A percentile compares a stretch with the other conserved stretches of the same genome.
Evolutionary conservation across 2,329 filamentous ascomycete genomes (phyloP).

Genomic region (Colletotrichum spinosum): DNA sequence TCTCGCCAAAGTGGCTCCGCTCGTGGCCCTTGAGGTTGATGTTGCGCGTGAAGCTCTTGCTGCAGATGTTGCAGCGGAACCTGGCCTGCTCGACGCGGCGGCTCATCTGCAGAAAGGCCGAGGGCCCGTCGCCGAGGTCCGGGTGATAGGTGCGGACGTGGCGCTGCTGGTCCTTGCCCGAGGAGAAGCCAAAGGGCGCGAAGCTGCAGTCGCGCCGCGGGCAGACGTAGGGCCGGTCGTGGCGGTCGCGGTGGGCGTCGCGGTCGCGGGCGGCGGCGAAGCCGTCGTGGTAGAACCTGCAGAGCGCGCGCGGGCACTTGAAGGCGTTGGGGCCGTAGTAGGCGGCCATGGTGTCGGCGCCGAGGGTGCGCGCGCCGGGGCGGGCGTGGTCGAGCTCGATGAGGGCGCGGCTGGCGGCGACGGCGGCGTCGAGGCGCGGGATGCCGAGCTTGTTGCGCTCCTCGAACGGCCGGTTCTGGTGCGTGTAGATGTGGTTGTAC

Average conservation of each 20-base stretch:
- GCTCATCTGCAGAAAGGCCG: conserved; percentile 39
- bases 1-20: conserved; percentile 49
- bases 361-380: neutral
- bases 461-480: conserved; percentile 37
- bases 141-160: conserved; percentile 46
- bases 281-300: conserved; percentile 56
- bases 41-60: conserved; percentile 51
- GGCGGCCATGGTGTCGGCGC: conserved; percentile 31
- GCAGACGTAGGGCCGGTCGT: conserved; percentile 55
- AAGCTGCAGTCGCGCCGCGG: conserved; percentile 46
- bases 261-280: conserved; percentile 46
- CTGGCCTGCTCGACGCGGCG: conserved; percentile 38
- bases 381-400: conserved; percentile 42
- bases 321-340: conserved; percentile 53
- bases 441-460: conserved; percentile 47
- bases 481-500: conserved; percentile 40
- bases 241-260: conserved; percentile 51
- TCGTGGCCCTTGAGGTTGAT: conserved; percentile 49
- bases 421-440: conserved; percentile 39
- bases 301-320: conserved; percentile 55
- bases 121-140: conserved; percentile 38
- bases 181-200: conserved; percentile 51
- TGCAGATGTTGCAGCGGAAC: conserved; percentile 49
- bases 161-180: conserved; percentile 51
- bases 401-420: conserved; percentile 44